Evolutionary conservation across 2,329 filamentous ascomycete genomes (phyloP), one percentile per base, ranked within the genome.

Genomic region (Mycosphaerelloides madeirae): DNA sequence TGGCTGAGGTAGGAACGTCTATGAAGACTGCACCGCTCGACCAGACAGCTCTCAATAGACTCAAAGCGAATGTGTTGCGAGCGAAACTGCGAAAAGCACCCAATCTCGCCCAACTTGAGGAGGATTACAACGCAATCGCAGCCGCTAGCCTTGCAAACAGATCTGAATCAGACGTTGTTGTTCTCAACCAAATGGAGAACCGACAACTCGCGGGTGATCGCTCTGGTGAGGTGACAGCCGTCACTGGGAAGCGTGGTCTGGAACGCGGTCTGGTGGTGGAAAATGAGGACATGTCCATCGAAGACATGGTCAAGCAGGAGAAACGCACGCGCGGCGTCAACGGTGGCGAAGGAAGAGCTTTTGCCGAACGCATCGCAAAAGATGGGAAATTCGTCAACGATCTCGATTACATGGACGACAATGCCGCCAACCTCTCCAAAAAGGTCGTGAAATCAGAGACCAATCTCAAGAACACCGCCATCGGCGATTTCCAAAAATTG

Each of bases 331-430:
- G 82, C 46, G 83, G 83, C 13, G 81, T 87, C 59, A 41, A 42
- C 16, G 57, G 73, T 74, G 50, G 88, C 41, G 90, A 96, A 62
- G 87, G 86, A 1, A 74, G 83, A 56, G 80, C 86, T 3, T 78
- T 96, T 25, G 93, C 93, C 2, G 90, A 97, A 64, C 82, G 90
- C 48, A 98, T 98, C 56, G 87, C 90, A 42, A 95, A 95, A 63
- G 93, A 98, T 65, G 79, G 70, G 38, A 94, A 90, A 62, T 98
- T 94, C 64, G 84, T 88, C 70, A 82, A 94, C 60, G 85, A 95
- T 64, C 80, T 98, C 19, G 91, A 98, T 42, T 98, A 98, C 68
- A 85, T 97, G 76, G 91, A 98, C 64, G 93, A 97, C 57, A 97
- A 98, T 61, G 93, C 93, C 13, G 78, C 81, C 40, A 95, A 91